Evolutionary conservation across 768 basidiomycete species (phyloP), one percentile per base, ranked within the genome.

Genomic region (Kwoniella mangroviensis): DNA sequence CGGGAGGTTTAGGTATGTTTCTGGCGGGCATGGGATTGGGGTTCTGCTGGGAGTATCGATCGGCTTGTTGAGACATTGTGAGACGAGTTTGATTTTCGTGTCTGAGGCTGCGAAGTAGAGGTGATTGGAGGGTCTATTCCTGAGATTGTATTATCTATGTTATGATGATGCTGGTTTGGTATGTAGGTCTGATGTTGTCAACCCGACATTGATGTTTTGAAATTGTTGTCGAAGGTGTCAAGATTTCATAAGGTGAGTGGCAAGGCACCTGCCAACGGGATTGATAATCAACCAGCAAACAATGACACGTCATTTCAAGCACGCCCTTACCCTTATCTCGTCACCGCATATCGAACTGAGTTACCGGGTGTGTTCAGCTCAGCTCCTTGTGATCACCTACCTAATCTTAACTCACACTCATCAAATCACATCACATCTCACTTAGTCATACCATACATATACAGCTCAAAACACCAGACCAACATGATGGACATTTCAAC

Each of bases 21-120:
- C 74, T 26, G 7, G 62, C 51, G 40, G 78, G 76, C 69, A 79
- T 75, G 19, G 69, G 67, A 55, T 79, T 79, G 15, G 74, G 78
- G 70, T 79, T 77, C 45, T 79, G 76, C 40, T 70, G 74, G n/a
- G 51, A 41, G 59, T 70, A 70, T 52, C 51, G 67, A 49, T 74
- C 61, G 28, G 55, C 45, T 49, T 63, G 69, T 64, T 79, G 70
- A n/a, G 75, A 76, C 75, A 76, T 79, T n/a, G 55, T 67, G 68
- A 21, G 12, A 17, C 9, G 15, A 45, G 9, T 45, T 12, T 45
- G 45, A 3, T 45, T 3, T 28, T 28, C 6, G 28, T 28, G 6
- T 28, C 28, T 28, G 28, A 28, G 28, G 28, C 28, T 28, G 28
- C 28, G 28, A 28, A 28, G 28, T 28, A 28, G 28, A 28, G 28